Conservation (phyloP, 306 rosid genomes). For the Fragaria nilgerrensis region DNA sequence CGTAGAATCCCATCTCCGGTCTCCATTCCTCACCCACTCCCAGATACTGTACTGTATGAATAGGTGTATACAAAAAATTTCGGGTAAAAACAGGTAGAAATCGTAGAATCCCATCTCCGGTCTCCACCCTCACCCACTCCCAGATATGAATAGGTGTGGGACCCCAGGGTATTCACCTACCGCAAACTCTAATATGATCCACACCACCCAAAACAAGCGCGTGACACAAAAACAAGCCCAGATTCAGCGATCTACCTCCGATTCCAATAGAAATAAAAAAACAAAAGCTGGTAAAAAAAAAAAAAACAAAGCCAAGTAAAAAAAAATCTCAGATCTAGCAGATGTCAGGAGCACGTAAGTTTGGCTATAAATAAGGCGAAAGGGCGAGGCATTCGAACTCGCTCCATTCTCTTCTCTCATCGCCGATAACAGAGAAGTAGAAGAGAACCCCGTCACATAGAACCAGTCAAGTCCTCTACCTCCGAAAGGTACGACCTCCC, state of each 20-base stretch:
- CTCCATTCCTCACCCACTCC: background rate
- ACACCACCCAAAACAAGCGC: background rate
- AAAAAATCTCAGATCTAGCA: conserved; percentile 28
- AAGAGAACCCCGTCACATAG: background rate
- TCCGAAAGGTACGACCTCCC: conserved; percentile 30
- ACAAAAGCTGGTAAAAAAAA: background rate
- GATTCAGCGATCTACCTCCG: background rate
- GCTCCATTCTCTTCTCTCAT: conserved; percentile 31
- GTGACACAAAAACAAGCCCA: background rate
- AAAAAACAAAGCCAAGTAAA: background rate
- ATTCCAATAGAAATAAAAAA: background rate
- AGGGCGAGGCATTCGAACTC: conserved; percentile 16
- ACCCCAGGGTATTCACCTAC: background rate
- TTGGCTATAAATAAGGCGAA: conserved; percentile 48
- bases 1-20: background rate
- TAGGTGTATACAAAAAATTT: too few species aligned
- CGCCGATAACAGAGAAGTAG: background rate
- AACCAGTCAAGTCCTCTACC: conserved; percentile 27
- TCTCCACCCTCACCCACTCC: background rate
- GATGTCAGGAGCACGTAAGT: background rate
- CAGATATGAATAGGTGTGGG: background rate
- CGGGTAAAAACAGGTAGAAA: too few species aligned
- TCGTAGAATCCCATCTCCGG: too few species aligned
- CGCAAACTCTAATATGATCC: background rate
- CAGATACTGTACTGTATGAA: too few species aligned